Evolutionary conservation across 2,329 filamentous ascomycete species (phyloP).

Genomic region (Talaromyces sp.): DNA sequence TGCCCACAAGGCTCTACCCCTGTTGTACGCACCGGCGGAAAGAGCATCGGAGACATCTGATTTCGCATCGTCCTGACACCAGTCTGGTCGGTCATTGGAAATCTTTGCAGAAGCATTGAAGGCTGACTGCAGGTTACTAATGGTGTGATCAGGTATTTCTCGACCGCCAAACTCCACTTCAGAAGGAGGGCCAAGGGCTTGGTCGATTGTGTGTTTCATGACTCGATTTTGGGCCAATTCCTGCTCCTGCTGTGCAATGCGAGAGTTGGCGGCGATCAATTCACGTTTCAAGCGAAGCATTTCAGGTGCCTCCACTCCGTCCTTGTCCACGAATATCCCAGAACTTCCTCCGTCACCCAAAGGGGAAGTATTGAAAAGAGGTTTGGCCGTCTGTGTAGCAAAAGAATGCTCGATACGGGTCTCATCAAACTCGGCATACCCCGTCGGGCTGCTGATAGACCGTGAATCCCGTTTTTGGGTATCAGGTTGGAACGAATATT

Average conservation of each 20-base stretch:
- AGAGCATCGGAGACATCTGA: slow-evolving; percentile 41
- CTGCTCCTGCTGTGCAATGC: slow-evolving; percentile 55
- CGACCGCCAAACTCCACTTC: slow-evolving; percentile 45
- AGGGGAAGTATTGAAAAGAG: not conserved
- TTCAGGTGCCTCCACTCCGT: slow-evolving; percentile 39
- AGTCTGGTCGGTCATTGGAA: slow-evolving; percentile 38
- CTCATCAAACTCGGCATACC: slow-evolving; percentile 13
- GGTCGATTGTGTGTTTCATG: slow-evolving; percentile 56
- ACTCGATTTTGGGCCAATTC: slow-evolving; percentile 56
- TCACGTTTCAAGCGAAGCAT: slow-evolving; percentile 52
- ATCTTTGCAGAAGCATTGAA: slow-evolving; percentile 46
- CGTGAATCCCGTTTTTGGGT: slow-evolving; percentile 54
- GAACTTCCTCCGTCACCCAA: not conserved
- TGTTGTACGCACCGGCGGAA: slow-evolving; percentile 36
- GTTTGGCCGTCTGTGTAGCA: slow-evolving; percentile 11
- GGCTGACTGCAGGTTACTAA: slow-evolving; percentile 45
- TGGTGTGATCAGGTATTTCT: slow-evolving; percentile 47
- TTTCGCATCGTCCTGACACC: slow-evolving; percentile 40
- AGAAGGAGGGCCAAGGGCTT: slow-evolving; percentile 49
- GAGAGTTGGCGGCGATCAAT: slow-evolving; percentile 50
- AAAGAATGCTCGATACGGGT: slow-evolving; percentile 11
- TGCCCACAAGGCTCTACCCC: slow-evolving; percentile 28
- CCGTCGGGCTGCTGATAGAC: slow-evolving; percentile 13
- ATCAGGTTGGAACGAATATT: slow-evolving; percentile 50
- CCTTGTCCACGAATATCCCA: slow-evolving; percentile 9